phyloP scores from a whole-genome alignment of 441 rosid species.

The Croton laevigatus region DNA sequence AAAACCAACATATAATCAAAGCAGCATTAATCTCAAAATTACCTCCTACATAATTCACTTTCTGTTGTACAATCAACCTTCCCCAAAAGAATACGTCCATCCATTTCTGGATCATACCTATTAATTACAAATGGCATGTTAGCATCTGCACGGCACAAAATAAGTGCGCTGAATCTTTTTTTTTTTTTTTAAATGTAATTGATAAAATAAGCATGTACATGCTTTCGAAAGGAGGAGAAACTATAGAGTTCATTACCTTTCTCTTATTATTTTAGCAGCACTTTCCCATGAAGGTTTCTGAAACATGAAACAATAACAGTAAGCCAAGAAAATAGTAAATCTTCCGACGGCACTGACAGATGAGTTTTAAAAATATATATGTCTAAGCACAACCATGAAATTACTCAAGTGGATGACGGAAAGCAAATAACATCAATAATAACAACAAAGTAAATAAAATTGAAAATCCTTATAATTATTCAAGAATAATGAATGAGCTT shows the following conservation, averaged over 20 bases:
- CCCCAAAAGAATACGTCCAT: constrained; percentile 89
- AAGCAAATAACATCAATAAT: not conserved
- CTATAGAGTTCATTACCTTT: constrained; percentile 46
- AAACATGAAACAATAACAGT: constrained; percentile 26
- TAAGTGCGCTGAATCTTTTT: not conserved
- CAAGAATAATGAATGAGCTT: not conserved
- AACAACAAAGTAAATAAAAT: not conserved
- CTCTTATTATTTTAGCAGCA: constrained; percentile 71
- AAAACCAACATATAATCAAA: constrained; percentile 17
- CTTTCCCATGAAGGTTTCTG: constrained; percentile 99
- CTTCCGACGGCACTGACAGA: not conserved
- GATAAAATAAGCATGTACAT: not conserved
- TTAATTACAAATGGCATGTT: constrained; percentile 20
- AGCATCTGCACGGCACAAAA: constrained; percentile 22
- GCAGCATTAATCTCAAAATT: constrained; percentile 23
- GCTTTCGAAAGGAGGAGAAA: constrained; percentile 10
- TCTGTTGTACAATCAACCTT: constrained; percentile 89
- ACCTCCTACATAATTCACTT: constrained; percentile 78
- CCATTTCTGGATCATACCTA: constrained; percentile 91
- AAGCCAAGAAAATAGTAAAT: constrained; percentile 16
- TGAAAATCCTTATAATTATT: not conserved
- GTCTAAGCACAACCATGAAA: not conserved
- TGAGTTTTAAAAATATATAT: not conserved
- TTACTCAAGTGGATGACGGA: not conserved
- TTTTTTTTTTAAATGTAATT: not conserved